These are phyloP conservation scores for Termitomyces sp. DNA, from an alignment of 768 basidiomycete species.

Conservation along the genomic window DNA sequence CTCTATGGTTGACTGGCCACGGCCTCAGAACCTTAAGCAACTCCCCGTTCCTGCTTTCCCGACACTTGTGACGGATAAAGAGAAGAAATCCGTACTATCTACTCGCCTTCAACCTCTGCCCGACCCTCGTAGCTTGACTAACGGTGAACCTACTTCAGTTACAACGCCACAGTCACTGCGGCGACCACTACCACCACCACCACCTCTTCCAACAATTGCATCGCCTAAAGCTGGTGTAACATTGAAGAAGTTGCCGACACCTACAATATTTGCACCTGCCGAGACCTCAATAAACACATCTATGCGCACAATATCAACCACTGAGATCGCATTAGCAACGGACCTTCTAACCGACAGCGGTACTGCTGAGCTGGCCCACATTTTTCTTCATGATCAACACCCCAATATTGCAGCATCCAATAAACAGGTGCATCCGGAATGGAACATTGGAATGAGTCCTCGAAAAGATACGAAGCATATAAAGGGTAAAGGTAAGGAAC, in stretches of 20 bases:
- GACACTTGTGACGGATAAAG: not conserved
- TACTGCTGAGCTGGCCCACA: conserved; percentile 46
- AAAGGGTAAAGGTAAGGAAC: conserved; percentile 31
- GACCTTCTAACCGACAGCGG: conserved; percentile 50
- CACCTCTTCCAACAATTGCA: conserved; percentile 7
- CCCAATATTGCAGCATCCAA: conserved; percentile 27
- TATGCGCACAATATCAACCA: conserved; percentile 48
- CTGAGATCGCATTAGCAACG: conserved; percentile 47
- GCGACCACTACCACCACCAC: conserved; percentile 10
- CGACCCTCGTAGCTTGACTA: conserved; percentile 6
- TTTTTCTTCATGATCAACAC: conserved; percentile 48
- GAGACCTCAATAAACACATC: conserved; percentile 26
- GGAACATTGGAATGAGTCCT: conserved; percentile 59
- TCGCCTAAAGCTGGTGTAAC: conserved; percentile 13
- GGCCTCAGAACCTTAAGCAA: conserved; percentile 12
- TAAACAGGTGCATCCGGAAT: conserved; percentile 28
- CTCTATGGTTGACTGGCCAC: conserved; percentile 5
- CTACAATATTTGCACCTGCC: conserved; percentile 19
- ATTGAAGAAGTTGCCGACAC: conserved; percentile 23
- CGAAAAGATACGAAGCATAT: conserved; percentile 36
- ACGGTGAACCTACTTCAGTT: conserved; percentile 1
- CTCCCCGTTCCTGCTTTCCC: conserved; percentile 10
- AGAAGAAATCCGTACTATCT: not conserved
- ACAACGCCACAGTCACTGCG: not conserved
- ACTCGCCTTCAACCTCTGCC: conserved; percentile 5